phyloP scores from a whole-genome alignment of 768 basidiomycete genomes.

The Mycena rosella region DNA sequence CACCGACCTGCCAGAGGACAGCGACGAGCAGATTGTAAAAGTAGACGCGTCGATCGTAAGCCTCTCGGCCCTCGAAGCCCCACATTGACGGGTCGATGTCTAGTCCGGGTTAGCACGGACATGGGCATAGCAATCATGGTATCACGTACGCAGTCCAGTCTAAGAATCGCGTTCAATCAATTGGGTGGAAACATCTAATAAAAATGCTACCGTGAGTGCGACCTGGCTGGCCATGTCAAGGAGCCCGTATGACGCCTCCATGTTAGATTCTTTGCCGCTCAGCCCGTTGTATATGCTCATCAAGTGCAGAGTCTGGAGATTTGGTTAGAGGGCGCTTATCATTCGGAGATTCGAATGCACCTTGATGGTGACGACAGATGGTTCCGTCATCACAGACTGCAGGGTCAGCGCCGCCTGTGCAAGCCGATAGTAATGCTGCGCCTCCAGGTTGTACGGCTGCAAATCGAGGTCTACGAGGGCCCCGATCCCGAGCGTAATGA shows the following conservation, averaged over 20 bases:
- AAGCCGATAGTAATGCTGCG: conserved; percentile 64
- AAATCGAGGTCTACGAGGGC: conserved; percentile 61
- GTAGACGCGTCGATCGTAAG: conserved; percentile 65
- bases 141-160: conserved; percentile 59
- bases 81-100: conserved; percentile 66
- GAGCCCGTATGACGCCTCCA: conserved; percentile 60
- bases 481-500: conserved; percentile 62
- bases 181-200: background rate
- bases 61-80: conserved; percentile 62
- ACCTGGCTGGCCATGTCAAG: conserved; percentile 63
- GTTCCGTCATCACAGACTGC: conserved; percentile 57
- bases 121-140: background rate
- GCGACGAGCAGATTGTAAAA: conserved; percentile 67
- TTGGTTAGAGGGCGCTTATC: background rate
- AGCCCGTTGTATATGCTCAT: conserved; percentile 69
- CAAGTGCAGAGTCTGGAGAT: conserved; percentile 57
- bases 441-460: conserved; percentile 62
- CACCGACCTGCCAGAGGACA: conserved; percentile 63
- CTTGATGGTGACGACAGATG: conserved; percentile 63
- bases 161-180: conserved; percentile 35
- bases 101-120: conserved; percentile 32
- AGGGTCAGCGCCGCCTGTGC: conserved; percentile 61
- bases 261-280: conserved; percentile 64
- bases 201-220: conserved; percentile 57
- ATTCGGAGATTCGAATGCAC: conserved; percentile 38